Evolutionary conservation across 2,329 filamentous ascomycete species (phyloP), one percentile per base, ranked within the genome.

Genomic region (Penicillium sp.): DNA sequence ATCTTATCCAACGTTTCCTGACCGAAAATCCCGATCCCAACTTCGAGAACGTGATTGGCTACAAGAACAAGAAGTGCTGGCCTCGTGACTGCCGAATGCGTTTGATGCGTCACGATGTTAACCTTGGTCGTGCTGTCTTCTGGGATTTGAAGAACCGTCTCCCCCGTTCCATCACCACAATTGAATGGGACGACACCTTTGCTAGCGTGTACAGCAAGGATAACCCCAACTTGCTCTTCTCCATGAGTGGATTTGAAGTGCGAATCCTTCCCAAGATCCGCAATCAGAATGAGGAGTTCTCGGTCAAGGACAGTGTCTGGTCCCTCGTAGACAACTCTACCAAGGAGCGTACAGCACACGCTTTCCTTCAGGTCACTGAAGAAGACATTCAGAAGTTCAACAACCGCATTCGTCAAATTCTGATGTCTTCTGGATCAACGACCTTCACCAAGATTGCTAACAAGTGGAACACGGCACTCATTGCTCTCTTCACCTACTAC

Each of bases 371-470:
- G 70, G 95, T 99, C 22, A 98, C 95, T 0, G 93, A 98, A 70
- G 95, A 98, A 71, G 95, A 99, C 70, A 93, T 99, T 48, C 90
- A 93, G 64, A 98, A 98, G 76, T 99, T 99, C 82, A 99, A 99
- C 78, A 99, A 99, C 75, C 88, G 96, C 43, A 99, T 99, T 70
- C 87, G 95, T 58, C 95, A 99, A 71, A 99, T 99, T 72, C 83
- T 99, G 55, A 99, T 99, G 95, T 98, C 93, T 11, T 98, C 95
- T 57, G 96, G 95, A n/a, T 96, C 91, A 5, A 99, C 95, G 0
- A 99, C 95, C 0, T 99, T 99, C 78, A 99, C 95, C 46, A 99
- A 99, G 84, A 99, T 99, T 70, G 95, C 96, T 47, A 99, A 99
- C 79, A 99, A 99, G 79, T 99, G 96, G 95, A 99, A 99, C 77